These are phyloP conservation scores for Plasmodium berghei DNA, from an alignment of 169 alveolate genomes.

Conservation along the genomic window DNA sequence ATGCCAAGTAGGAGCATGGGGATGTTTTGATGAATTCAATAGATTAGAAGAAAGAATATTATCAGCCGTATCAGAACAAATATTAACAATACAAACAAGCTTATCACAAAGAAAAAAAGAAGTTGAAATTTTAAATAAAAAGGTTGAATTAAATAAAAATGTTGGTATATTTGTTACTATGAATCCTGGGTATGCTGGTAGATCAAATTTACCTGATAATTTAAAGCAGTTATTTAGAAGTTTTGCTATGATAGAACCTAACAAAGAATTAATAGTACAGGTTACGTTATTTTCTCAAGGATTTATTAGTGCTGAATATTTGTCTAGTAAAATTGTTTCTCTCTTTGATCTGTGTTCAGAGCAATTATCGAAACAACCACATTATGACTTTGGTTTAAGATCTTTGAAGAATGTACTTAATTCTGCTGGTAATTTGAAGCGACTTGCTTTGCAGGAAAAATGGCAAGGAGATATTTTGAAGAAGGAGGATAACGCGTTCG, in stretches of 20 bases:
- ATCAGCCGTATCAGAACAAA: constrained; percentile 97
- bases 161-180: constrained; percentile 98
- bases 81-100: constrained; percentile 93
- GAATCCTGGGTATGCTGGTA: constrained; percentile 99
- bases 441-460: constrained; percentile 87
- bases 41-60: constrained; percentile 96
- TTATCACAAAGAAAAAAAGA: constrained; percentile 88
- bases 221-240: constrained; percentile 94
- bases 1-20: constrained; percentile 99
- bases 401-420: constrained; percentile 96
- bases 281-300: constrained; percentile 97
- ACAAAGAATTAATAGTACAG: constrained; percentile 91
- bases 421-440: constrained; percentile 94
- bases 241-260: constrained; percentile 94
- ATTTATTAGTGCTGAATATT: constrained; percentile 94
- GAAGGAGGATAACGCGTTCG: constrained; percentile 81
- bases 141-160: constrained; percentile 92
- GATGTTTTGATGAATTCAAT: constrained; percentile 99
- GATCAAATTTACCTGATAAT: constrained; percentile 97
- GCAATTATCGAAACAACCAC: constrained; percentile 95
- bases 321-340: constrained; percentile 95
- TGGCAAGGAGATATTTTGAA: constrained; percentile 85
- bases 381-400: constrained; percentile 99
- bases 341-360: constrained; percentile 95
- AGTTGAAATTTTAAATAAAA: constrained; percentile 88